Percentiles rank a stretch among this genome's conserved stretches.
Conservation (phyloP, 2,329 filamentous ascomycete genomes). For the Beauveria brongniartii region DNA sequence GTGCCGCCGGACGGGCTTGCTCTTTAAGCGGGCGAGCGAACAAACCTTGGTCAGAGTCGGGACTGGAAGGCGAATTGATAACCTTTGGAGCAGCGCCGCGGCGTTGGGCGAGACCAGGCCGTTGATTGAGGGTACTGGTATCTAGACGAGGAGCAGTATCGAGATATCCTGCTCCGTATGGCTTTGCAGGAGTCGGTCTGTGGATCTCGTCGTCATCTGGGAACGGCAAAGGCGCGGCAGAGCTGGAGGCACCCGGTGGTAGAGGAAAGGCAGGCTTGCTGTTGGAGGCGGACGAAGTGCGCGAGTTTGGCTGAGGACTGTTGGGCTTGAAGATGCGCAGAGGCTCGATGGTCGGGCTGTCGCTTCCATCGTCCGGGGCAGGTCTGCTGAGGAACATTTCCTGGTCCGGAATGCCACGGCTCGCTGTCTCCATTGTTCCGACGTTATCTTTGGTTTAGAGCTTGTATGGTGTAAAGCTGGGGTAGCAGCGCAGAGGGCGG, state of each 20-base stretch:
- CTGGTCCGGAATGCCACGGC: slow-evolving; percentile 63
- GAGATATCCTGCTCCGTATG: slow-evolving; percentile 38
- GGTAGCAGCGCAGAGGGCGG: background rate
- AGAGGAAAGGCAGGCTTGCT: slow-evolving; percentile 55
- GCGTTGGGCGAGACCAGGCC: slow-evolving; percentile 67
- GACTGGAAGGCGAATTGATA: slow-evolving; percentile 72
- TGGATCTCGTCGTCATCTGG: slow-evolving; percentile 59
- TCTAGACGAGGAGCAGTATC: slow-evolving; percentile 48
- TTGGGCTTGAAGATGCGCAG: slow-evolving; percentile 77
- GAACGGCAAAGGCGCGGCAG: slow-evolving; percentile 59
- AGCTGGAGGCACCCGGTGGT: slow-evolving; percentile 62
- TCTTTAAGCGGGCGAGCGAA: slow-evolving; percentile 59
- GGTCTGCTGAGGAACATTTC: slow-evolving; percentile 71
- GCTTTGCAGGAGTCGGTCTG: slow-evolving; percentile 36
- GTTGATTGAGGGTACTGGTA: slow-evolving; percentile 46
- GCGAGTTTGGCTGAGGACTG: slow-evolving; percentile 49
- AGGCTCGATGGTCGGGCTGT: slow-evolving; percentile 75
- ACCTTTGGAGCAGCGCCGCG: slow-evolving; percentile 76
- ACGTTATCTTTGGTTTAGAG: background rate
- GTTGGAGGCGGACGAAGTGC: slow-evolving; percentile 25
- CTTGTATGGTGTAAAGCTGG: background rate
- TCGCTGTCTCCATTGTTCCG: slow-evolving; percentile 26
- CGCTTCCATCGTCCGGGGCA: slow-evolving; percentile 41
- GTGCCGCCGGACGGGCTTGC: slow-evolving; percentile 31
- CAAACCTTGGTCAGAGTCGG: slow-evolving; percentile 67